These are phyloP conservation scores for Rugosomyces carneus DNA, from an alignment of 1,284 basidiomycete species.

Conservation along the genomic window DNA sequence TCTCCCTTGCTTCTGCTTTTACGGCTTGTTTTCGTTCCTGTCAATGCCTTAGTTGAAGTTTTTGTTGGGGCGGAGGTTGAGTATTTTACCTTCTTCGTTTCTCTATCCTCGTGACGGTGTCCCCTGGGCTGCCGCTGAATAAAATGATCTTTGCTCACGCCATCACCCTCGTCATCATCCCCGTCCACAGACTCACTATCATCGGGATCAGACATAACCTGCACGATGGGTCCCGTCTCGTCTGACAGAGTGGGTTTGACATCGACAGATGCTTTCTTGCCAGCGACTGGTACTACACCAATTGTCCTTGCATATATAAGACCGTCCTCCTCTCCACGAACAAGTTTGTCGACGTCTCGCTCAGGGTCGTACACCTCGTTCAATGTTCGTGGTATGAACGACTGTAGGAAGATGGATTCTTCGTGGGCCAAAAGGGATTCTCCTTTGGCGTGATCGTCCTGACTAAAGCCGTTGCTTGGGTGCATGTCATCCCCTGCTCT, in stretches of 20 bases:
- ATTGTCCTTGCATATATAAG: conserved; percentile 86
- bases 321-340: conserved; percentile 59
- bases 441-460: conserved; percentile 15
- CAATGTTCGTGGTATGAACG: conserved; percentile 89
- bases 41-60: conserved; percentile 3
- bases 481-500: conserved; percentile 21
- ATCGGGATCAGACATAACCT: conserved; percentile 10
- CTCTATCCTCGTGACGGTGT: conserved; percentile 86
- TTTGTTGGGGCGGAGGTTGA: background rate
- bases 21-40: conserved; percentile 86
- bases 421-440: conserved; percentile 45
- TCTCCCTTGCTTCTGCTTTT: conserved; percentile 85
- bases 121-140: conserved; percentile 64
- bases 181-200: conserved; percentile 24
- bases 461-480: conserved; percentile 13
- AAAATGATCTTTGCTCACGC: conserved; percentile 32
- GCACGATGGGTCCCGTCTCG: conserved; percentile 6
- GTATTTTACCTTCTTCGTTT: conserved; percentile 76
- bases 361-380: conserved; percentile 93
- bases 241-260: conserved; percentile 6
- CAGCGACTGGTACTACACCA: conserved; percentile 50
- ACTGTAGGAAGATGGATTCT: conserved; percentile 81
- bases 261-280: conserved; percentile 6
- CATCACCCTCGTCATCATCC: conserved; percentile 26
- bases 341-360: conserved; percentile 74